Conservation (phyloP, 768 basidiomycete genomes). For the Hydnomerulius pinastri region DNA sequence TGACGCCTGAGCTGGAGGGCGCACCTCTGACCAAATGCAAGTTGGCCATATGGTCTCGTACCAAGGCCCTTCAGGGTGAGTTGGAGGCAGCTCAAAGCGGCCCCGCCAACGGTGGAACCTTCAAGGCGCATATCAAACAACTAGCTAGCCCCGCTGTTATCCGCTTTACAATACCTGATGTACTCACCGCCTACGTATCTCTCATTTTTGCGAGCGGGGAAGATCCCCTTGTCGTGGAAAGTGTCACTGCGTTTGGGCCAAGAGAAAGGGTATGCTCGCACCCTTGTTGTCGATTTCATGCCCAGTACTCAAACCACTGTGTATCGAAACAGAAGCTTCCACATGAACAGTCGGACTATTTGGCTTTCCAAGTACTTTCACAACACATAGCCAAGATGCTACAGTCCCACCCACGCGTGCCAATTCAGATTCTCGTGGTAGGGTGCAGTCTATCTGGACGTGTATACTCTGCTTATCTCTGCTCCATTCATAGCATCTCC, state of each 20-base stretch:
- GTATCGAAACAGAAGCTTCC: slow-evolving; percentile 52
- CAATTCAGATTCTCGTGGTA: slow-evolving; percentile 57
- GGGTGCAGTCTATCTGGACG: slow-evolving; percentile 7
- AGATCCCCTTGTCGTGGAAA: slow-evolving; percentile 55
- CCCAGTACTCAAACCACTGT: not conserved
- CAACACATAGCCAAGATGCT: slow-evolving; percentile 67
- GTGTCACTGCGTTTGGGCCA: slow-evolving; percentile 69
- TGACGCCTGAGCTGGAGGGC: not conserved
- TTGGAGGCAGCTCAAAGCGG: not conserved
- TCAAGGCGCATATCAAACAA: slow-evolving; percentile 7
- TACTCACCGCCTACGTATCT: slow-evolving; percentile 65
- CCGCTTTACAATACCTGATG: slow-evolving; percentile 63
- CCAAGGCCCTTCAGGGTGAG: slow-evolving; percentile 14
- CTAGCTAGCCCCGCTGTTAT: slow-evolving; percentile 40
- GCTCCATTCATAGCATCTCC: slow-evolving; percentile 41
- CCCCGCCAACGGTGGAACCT: slow-evolving; percentile 3
- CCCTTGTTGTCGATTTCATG: slow-evolving; percentile 1
- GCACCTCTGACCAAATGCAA: slow-evolving; percentile 27
- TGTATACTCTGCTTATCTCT: slow-evolving; percentile 5
- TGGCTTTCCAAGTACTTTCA: slow-evolving; percentile 63
- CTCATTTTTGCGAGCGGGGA: slow-evolving; percentile 40
- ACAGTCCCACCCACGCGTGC: slow-evolving; percentile 51
- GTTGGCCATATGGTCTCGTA: slow-evolving; percentile 59
- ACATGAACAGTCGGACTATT: slow-evolving; percentile 68
- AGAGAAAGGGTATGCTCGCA: slow-evolving; percentile 57